Base-by-base conservation (phyloP, 2,329 filamentous ascomycete species). In the Didymellaceae sp. region DNA sequence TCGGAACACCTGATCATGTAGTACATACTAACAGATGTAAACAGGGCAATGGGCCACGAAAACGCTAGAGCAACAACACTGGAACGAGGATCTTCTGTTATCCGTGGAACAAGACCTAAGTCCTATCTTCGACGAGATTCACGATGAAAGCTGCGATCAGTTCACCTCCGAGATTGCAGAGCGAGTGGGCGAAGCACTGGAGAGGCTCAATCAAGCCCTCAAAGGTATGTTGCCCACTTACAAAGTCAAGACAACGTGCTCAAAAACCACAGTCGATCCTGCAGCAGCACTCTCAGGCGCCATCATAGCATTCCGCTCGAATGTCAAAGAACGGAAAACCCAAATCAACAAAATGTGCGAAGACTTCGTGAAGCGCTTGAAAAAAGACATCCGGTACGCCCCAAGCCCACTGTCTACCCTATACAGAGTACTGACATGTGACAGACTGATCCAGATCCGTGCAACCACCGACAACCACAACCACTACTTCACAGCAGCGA, bases 401-500 rank as follows among this genome's bases (percentile, higher is more conserved):
- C 25, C 5, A 28, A 28, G 10, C 5, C 5, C n/a, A n/a, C n/a
- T n/a, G n/a, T n/a, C n/a, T n/a, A n/a, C n/a, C n/a, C 10, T 26
- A 13, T 11, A 13, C 4, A 4, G 17, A 20, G 13, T 2, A 11
- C 4, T 10, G 10, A 33, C 28, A 34, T 18, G 6, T 17, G 2
- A 4, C 8, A 55, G 52, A 3, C 17, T 9, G 5, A 35, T 46
- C 14, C 50, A 45, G 5, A 16, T 37, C 25, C 32, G 32, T 18
- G 24, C 42, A 11, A 45, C 42, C 4, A 45, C 42, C 1, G 24
- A 45, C 4, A 32, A 45, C 5, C 13, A 47, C 0, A 39, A 39
- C 2, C 28, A 51, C 26, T 63, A 63, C 33, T 51, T 65, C 14
- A 28, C 40, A 3, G 34, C 48, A 11, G 52, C 51, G 2, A 59